These are phyloP conservation scores for Pyricularia sp. DNA, from an alignment of 2,329 filamentous ascomycete species.

Conservation along the genomic window DNA sequence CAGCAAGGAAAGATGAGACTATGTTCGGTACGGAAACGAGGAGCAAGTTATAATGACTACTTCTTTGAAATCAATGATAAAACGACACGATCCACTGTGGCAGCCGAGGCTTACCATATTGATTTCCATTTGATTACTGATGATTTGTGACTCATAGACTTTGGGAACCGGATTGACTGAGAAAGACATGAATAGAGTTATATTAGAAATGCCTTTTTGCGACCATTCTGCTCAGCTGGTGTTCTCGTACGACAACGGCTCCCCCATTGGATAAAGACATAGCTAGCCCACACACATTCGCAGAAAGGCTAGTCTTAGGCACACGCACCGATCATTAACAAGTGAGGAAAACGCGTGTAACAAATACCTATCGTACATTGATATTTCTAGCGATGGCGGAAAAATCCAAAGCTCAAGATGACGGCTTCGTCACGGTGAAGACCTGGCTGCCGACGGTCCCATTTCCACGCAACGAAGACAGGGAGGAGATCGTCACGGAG, in stretches of 20 bases:
- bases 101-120: neutral
- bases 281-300: neutral
- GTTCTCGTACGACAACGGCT: neutral
- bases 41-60: neutral
- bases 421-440: slow-evolving; percentile 26
- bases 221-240: neutral
- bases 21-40: neutral
- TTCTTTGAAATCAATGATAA: neutral
- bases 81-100: neutral
- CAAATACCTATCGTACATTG: neutral
- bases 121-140: neutral
- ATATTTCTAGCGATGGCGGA: neutral
- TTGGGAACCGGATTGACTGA: neutral
- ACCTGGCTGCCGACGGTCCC: slow-evolving; percentile 32
- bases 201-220: neutral
- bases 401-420: slow-evolving; percentile 6
- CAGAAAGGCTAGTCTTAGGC: neutral
- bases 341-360: neutral
- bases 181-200: neutral
- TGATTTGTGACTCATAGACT: neutral
- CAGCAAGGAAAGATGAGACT: neutral
- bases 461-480: slow-evolving; percentile 24
- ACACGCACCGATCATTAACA: neutral
- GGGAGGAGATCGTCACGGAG: slow-evolving; percentile 31
- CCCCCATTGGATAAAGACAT: neutral